Conservation (phyloP, 1,139 yeast species). For the Candida dubliniensis region DNA sequence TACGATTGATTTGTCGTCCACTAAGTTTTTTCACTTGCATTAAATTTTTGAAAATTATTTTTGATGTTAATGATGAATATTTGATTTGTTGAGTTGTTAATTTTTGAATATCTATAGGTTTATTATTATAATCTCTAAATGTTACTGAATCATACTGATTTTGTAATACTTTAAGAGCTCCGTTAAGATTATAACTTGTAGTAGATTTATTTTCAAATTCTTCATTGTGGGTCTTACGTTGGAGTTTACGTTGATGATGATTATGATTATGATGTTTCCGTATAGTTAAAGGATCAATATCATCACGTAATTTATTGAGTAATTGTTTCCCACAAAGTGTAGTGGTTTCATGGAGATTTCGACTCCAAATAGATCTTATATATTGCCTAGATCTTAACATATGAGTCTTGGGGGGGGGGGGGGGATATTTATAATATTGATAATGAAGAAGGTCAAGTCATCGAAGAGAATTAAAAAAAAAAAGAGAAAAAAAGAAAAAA, state of each 20-base stretch:
- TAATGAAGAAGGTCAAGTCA: no score
- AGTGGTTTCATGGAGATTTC: neutral
- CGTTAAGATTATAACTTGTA: neutral
- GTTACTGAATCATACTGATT: constrained; percentile 19
- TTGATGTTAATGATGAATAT: constrained; percentile 19
- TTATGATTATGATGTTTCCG: neutral
- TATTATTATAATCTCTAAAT: constrained; percentile 17
- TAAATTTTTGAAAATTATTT: constrained; percentile 31
- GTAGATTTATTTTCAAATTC: neutral
- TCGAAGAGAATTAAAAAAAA: neutral
- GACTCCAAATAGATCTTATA: neutral
- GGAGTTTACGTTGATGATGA: neutral
- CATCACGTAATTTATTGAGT: neutral
- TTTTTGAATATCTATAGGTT: constrained; percentile 14
- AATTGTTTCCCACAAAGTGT: neutral
- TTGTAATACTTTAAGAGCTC: neutral
- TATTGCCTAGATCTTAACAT: neutral
- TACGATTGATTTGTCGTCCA: constrained; percentile 36
- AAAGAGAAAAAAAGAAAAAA: neutral
- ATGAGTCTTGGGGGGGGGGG: neutral
- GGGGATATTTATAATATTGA: neutral
- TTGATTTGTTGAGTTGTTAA: constrained; percentile 23
- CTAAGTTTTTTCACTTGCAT: constrained; percentile 24
- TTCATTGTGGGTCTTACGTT: neutral
- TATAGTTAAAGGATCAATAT: neutral